These are phyloP conservation scores for Lantana camara DNA, from an alignment of 257 asterid species.

Conservation along the genomic window DNA sequence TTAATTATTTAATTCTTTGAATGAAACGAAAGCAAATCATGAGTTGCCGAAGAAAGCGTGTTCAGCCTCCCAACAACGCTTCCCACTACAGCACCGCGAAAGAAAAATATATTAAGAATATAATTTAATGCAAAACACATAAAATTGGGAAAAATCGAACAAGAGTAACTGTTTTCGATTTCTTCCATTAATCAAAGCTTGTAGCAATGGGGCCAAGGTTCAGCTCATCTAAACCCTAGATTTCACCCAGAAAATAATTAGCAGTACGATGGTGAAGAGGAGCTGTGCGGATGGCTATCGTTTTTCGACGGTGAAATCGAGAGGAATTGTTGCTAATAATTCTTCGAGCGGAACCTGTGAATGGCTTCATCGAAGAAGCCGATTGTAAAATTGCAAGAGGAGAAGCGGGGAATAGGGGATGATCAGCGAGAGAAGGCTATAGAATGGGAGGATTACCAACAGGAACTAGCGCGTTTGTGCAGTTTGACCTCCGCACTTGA, in stretches of 20 bases:
- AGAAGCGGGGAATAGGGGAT: slow-evolving; percentile 36
- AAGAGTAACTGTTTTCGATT: no score
- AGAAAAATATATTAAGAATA: no score
- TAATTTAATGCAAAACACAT: no score
- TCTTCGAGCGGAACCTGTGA: slow-evolving; percentile 39
- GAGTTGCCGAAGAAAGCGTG: no score
- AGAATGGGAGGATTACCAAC: slow-evolving; percentile 94
- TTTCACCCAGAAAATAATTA: slow-evolving; percentile 25
- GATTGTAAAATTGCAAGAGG: slow-evolving; percentile 43
- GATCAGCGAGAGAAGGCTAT: slow-evolving; percentile 48
- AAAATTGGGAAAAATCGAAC: no score
- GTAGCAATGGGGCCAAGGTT: slow-evolving; percentile 36
- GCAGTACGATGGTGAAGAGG: slow-evolving; percentile 53
- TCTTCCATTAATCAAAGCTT: neutral
- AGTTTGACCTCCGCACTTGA: slow-evolving; percentile 78
- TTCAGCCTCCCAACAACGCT: no score
- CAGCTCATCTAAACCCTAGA: slow-evolving; percentile 44
- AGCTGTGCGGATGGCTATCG: slow-evolving; percentile 37
- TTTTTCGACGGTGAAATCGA: slow-evolving; percentile 38
- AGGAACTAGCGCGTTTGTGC: slow-evolving; percentile 78
- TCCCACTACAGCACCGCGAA: no score
- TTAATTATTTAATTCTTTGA: no score
- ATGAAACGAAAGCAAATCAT: no score
- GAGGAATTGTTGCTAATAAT: slow-evolving; percentile 13
- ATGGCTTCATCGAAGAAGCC: slow-evolving; percentile 57